Evolutionary conservation across 345 rosid species (phyloP), one percentile per base, ranked within the genome.

Genomic region (Ceriops tagal): DNA sequence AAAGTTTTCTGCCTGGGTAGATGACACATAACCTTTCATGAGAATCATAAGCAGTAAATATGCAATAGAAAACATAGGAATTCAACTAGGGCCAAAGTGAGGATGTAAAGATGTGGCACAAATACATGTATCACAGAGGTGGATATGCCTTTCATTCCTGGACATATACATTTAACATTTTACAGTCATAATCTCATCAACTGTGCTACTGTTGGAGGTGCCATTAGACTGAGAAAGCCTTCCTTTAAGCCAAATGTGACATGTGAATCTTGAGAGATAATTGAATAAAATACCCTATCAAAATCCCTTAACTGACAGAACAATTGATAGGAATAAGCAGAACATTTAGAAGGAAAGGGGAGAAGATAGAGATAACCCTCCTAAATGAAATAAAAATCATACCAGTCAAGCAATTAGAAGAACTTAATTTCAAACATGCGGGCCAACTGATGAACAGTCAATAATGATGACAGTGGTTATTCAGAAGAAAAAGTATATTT

Each of bases 231-330:
- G 11, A 32, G 13, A 16, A 22, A 22, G 51, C 32, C 31, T 64
- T 58, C 64, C 58, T 68, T 58, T 34, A 61, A 58, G 73, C 67
- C 62, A 34, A 53, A 62, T 32, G 60, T 16, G 16, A 70, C 67
- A 61, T 18, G 15, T 26, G 63, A 35, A 34, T 35, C 61, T 62
- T 21, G 8, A 67, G 26, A 57, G 32, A n/a, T 28, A 32, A 27
- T 43, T n/a, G 35, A 43, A 13, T 13, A 31, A 60, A 61, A 9
- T n/a, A 31, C 51, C 47, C 24, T 15, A 21, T 21, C 5, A 60
- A 51, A 69, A 43, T 15, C 49, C 49, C 49, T 43, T 3, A 43
- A 43, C 19, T 13, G 49, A 43, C 1, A 0, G 49, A 43, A 13
- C 16, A 13, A 43, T 43, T 43, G 18, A 43, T 43, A 13, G 49